phyloP scores from a whole-genome alignment of 2,329 filamentous ascomycete species.

The Hymenoscyphus linearis region DNA sequence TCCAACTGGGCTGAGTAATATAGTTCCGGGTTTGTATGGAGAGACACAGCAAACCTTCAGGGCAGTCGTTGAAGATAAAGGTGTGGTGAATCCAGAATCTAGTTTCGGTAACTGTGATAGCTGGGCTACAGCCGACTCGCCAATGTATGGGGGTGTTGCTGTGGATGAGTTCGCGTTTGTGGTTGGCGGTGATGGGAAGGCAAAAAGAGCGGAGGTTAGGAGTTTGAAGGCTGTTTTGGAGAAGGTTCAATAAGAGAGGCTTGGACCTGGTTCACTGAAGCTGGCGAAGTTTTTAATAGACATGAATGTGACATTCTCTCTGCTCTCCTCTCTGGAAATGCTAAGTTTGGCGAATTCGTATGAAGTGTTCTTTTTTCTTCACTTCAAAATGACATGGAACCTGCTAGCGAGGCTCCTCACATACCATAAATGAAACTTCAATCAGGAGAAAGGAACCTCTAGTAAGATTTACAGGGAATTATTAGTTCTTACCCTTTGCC shows the following conservation, averaged over 20 bases:
- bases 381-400: too few relatives aligned
- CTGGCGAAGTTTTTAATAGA: background rate
- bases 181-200: constrained; percentile 8
- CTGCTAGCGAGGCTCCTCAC: too few relatives aligned
- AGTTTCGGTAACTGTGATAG: background rate
- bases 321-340: too few relatives aligned
- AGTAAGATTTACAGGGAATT: too few relatives aligned
- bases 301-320: background rate
- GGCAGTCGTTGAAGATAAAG: constrained; percentile 2
- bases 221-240: background rate
- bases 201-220: background rate
- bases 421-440: too few relatives aligned
- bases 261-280: background rate
- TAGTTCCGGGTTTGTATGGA: background rate
- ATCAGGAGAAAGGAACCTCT: too few relatives aligned
- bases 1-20: background rate
- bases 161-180: constrained; percentile 7
- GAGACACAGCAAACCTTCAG: background rate
- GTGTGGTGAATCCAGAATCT: background rate
- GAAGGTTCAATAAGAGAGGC: background rate
- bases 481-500: too few relatives aligned
- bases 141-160: constrained; percentile 31
- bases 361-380: too few relatives aligned
- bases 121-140: constrained; percentile 1
- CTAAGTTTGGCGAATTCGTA: too few relatives aligned